A percentile compares a stretch with the other conserved stretches of the same genome.
These are phyloP conservation scores for Steccherinum ochraceum DNA, from an alignment of 768 basidiomycete species.

Conservation along the genomic window DNA sequence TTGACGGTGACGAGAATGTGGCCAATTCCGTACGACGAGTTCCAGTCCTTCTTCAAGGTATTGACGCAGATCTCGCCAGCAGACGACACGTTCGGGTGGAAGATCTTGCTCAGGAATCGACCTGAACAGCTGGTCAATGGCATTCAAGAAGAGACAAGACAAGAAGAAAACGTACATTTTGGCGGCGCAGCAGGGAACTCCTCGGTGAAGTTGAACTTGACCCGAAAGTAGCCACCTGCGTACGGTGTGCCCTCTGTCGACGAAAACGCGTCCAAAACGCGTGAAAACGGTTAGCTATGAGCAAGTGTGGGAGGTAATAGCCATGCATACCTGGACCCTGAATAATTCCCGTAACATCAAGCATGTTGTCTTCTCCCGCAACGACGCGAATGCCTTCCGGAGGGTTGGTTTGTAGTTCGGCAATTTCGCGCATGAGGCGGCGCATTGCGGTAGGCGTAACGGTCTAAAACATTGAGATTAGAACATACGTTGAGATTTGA, in stretches of 20 bases:
- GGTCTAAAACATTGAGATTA: slow-evolving; percentile 22
- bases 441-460: slow-evolving; percentile 59
- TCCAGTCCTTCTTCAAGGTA: slow-evolving; percentile 97
- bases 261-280: slow-evolving; percentile 10
- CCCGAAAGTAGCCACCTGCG: slow-evolving; percentile 62
- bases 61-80: slow-evolving; percentile 94
- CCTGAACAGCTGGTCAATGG: slow-evolving; percentile 38
- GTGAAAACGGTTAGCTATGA: background rate
- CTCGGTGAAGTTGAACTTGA: slow-evolving; percentile 85
- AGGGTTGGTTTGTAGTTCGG: slow-evolving; percentile 72
- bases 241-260: slow-evolving; percentile 58
- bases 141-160: background rate
- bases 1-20: slow-evolving; percentile 92
- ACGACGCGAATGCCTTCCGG: slow-evolving; percentile 91
- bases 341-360: slow-evolving; percentile 83
- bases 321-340: slow-evolving; percentile 83
- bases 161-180: slow-evolving; percentile 60
- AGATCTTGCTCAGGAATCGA: slow-evolving; percentile 90
- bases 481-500: background rate
- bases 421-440: slow-evolving; percentile 82
- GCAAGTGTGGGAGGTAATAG: slow-evolving; percentile 3
- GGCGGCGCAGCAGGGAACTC: slow-evolving; percentile 94
- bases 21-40: slow-evolving; percentile 81
- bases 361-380: slow-evolving; percentile 81
- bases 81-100: slow-evolving; percentile 92